Conservation (phyloP, 2,329 filamentous ascomycete genomes). For the Berkeleyomyces rouxiae region DNA sequence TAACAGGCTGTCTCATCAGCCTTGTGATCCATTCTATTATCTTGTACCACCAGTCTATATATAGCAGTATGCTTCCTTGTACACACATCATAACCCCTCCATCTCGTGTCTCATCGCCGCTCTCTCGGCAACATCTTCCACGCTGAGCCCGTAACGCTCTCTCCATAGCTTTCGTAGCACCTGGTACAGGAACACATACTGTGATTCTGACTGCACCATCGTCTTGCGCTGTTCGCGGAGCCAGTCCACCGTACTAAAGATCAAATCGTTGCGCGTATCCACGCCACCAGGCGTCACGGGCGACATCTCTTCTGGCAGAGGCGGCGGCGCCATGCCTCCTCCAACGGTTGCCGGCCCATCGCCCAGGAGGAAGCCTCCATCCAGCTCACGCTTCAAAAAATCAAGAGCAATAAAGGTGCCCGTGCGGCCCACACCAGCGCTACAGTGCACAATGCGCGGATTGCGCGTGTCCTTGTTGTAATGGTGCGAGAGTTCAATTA, state of each 20-base stretch:
- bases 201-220: slow-evolving; percentile 84
- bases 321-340: not conserved
- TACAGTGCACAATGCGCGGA: slow-evolving; percentile 73
- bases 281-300: slow-evolving; percentile 22
- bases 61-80: not conserved
- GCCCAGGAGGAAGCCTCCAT: slow-evolving; percentile 49
- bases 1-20: no score
- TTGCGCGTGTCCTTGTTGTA: slow-evolving; percentile 31
- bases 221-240: slow-evolving; percentile 76
- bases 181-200: slow-evolving; percentile 80
- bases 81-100: not conserved
- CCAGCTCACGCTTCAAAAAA: slow-evolving; percentile 68
- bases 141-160: slow-evolving; percentile 36
- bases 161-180: slow-evolving; percentile 61
- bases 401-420: slow-evolving; percentile 96
- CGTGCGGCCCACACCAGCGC: slow-evolving; percentile 81
- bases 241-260: slow-evolving; percentile 63
- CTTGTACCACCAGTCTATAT: not conserved
- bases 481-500: slow-evolving; percentile 50
- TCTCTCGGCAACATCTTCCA: slow-evolving; percentile 6
- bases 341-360: slow-evolving; percentile 20
- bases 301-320: slow-evolving; percentile 15
- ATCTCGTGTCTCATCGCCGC: not conserved
- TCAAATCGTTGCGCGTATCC: slow-evolving; percentile 30
- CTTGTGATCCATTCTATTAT: not conserved